Percentiles rank a stretch among this genome's conserved stretches.
Conservation (phyloP, 768 basidiomycete genomes). For the Amanita rimosa region DNA sequence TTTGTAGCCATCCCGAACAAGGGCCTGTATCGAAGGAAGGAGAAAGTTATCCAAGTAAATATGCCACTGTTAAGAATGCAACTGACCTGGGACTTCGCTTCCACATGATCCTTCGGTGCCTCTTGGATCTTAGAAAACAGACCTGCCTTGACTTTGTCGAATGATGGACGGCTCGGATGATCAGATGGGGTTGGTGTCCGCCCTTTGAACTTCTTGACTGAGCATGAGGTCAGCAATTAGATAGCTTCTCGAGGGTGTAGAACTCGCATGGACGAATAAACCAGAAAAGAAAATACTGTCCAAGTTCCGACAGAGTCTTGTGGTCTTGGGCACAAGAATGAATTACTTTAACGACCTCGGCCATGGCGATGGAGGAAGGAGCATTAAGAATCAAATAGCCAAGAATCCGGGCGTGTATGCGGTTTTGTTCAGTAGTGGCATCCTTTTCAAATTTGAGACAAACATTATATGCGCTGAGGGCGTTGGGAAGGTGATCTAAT, state of each 20-base stretch:
- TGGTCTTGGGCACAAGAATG: slow-evolving; percentile 1
- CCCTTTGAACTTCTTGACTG: slow-evolving; percentile 6
- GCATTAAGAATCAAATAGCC: slow-evolving; percentile 9
- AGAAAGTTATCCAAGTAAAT: not conserved
- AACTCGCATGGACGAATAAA: not conserved
- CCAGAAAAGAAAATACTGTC: slow-evolving; percentile 1
- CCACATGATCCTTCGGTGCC: slow-evolving; percentile 1
- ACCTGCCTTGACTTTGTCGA: not conserved
- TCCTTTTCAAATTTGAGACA: not conserved
- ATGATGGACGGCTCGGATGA: not conserved
- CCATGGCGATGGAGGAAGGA: not conserved
- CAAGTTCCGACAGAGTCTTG: not conserved
- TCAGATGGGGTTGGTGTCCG: not conserved
- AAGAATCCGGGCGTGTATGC: slow-evolving; percentile 6
- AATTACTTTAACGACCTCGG: slow-evolving; percentile 1
- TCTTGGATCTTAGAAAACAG: not conserved
- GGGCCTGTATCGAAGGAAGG: slow-evolving; percentile 6
- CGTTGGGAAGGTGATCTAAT: too few relatives aligned
- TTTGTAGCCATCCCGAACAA: slow-evolving; percentile 7
- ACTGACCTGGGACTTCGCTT: slow-evolving; percentile 3
- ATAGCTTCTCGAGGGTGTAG: not conserved
- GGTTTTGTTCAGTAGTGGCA: not conserved
- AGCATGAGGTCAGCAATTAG: not conserved
- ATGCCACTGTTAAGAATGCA: not conserved
- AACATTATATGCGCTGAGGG: not conserved